phyloP scores from a whole-genome alignment of 495 filamentous ascomycete genomes.

The Aspergillus steynii region DNA sequence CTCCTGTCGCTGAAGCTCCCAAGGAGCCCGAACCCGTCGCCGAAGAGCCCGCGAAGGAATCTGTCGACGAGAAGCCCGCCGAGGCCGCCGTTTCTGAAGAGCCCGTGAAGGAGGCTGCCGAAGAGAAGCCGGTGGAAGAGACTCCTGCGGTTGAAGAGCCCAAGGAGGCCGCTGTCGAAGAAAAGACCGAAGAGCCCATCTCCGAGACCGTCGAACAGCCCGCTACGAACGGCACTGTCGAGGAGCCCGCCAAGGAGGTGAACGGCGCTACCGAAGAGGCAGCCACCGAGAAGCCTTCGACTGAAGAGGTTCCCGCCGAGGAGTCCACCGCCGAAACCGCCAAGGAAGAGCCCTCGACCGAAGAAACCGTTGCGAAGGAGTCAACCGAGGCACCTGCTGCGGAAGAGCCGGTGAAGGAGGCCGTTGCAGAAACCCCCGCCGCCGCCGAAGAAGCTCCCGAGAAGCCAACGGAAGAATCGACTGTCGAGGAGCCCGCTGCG shows the following conservation, averaged over 20 bases:
- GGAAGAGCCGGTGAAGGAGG: background rate
- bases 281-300: background rate
- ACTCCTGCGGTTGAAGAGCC: conserved; percentile 3
- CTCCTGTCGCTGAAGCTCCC: conserved; percentile 6
- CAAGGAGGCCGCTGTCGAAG: background rate
- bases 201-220: conserved; percentile 1
- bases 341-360: background rate
- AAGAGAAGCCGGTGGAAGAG: conserved; percentile 4
- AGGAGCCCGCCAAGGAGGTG: conserved; percentile 2
- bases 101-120: conserved; percentile 5
- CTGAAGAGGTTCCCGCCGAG: background rate
- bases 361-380: background rate
- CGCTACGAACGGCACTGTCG: background rate
- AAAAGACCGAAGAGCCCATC: background rate
- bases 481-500: background rate
- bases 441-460: too few relatives aligned
- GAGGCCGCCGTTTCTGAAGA: conserved; percentile 10
- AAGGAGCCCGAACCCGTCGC: conserved; percentile 11
- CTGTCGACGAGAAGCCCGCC: conserved; percentile 7
- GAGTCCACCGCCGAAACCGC: background rate
- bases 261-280: background rate
- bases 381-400: too few relatives aligned
- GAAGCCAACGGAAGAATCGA: too few relatives aligned
- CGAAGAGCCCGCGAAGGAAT: conserved; percentile 16
- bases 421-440: background rate